Evolutionary conservation across 2,329 filamentous ascomycete species (phyloP).

Genomic region (Madurella mycetomatis): DNA sequence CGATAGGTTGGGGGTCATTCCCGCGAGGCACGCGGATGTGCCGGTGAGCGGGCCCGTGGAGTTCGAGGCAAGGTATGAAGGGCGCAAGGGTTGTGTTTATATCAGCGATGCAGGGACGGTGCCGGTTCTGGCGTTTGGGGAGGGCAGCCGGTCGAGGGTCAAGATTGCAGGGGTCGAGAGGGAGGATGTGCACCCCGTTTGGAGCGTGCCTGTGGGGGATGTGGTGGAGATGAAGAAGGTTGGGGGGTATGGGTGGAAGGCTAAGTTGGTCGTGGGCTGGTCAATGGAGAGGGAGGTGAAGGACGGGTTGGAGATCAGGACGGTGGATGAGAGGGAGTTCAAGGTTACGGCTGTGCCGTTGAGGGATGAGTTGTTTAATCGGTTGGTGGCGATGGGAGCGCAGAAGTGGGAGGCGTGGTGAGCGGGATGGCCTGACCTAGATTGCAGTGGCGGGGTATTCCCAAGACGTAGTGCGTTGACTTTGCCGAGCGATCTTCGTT

Average conservation of each 20-base stretch:
- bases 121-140: constrained; percentile 63
- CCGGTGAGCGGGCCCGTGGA: constrained; percentile 63
- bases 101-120: constrained; percentile 63
- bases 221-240: constrained; percentile 73
- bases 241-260: constrained; percentile 80
- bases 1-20: constrained; percentile 67
- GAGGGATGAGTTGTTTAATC: constrained; percentile 77
- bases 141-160: constrained; percentile 44
- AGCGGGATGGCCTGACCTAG: neutral
- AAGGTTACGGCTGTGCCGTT: constrained; percentile 67
- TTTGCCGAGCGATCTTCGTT: too few species aligned
- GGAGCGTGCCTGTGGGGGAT: constrained; percentile 66
- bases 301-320: constrained; percentile 66
- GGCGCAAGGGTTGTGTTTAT: constrained; percentile 68
- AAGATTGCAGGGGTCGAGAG: constrained; percentile 50
- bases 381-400: constrained; percentile 63
- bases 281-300: constrained; percentile 67
- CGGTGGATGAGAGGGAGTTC: constrained; percentile 50
- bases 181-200: constrained; percentile 55
- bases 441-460: too few species aligned
- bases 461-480: too few species aligned
- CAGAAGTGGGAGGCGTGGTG: constrained; percentile 83
- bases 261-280: constrained; percentile 77
- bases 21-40: constrained; percentile 37
- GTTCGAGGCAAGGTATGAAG: constrained; percentile 68